Base-by-base conservation (phyloP, 345 rosid species). In the Clarkia xantiana region DNA sequence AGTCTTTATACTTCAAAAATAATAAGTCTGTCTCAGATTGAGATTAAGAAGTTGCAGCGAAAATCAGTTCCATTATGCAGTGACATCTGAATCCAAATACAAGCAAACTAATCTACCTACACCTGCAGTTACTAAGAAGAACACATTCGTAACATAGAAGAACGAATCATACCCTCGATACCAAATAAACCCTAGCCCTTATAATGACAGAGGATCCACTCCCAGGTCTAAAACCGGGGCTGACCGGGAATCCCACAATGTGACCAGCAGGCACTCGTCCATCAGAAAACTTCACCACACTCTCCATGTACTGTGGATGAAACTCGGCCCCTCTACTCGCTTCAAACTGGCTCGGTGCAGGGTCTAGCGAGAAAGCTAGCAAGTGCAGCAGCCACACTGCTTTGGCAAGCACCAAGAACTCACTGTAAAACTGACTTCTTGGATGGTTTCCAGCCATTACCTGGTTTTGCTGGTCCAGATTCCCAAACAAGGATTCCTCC, bases 401-500 rank as follows among this genome's bases (percentile, higher is more conserved):
- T 72, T 86, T 84, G 11, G 96, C 82, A 55, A 91, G 53, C 58
- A 72, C 75, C 72, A 84, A 64, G 64, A 91, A 91, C 68, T 77
- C 85, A 11, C 75, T 70, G 52, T 86, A 91, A 62, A 86, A 91
- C 71, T 81, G 83, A 55, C 72, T 84, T 71, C 90, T 75, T 2
- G 96, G 94, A 53, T 91, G 96, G 55, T 60, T 76, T 15, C 94
- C 82, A 0, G 73, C 82, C 54, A 67, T 17, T 8, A 84, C 94
- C 63, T 73, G 70, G 57, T 60, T 76, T 53, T 66, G 76, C 60
- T 84, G 98, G 59, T 81, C 93, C 60, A 78, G 54, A 64, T 84
- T 76, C 1, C 98, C 96, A 11, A 91, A 86, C 72, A 91, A 72
- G 9, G 98, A 84, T 60, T 78, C 89, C 51, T 91, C 98, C 98